Evolutionary conservation across 371 early-diverging fungal genomes (phyloP).

Genomic region (Aphelidium insulamus): DNA sequence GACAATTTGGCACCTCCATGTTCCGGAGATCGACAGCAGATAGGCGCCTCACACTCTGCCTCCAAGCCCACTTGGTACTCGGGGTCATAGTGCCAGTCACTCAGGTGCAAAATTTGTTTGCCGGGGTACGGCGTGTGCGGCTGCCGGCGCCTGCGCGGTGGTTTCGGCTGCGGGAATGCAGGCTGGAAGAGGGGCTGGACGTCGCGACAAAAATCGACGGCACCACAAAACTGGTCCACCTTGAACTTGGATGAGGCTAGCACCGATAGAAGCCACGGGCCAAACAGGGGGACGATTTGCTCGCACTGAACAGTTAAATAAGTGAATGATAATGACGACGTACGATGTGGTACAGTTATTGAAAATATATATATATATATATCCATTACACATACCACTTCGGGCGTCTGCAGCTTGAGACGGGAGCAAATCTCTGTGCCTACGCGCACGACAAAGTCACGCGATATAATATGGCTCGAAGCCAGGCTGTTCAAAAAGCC

Average conservation of each 20-base stretch:
- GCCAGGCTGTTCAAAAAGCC: too few species aligned
- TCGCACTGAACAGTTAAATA: slow-evolving; percentile 3
- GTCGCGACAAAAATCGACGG: slow-evolving; percentile 2
- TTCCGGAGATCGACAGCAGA: slow-evolving; percentile 6
- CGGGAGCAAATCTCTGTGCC: too few species aligned
- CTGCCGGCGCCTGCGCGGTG: neutral
- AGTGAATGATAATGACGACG: too few species aligned
- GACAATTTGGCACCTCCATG: slow-evolving; percentile 1
- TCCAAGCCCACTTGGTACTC: slow-evolving; percentile 5
- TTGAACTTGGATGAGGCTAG: slow-evolving; percentile 4
- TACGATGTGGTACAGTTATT: too few species aligned
- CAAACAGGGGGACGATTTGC: slow-evolving; percentile 4
- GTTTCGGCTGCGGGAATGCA: slow-evolving; percentile 1
- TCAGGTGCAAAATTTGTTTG: slow-evolving; percentile 4
- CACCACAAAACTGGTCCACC: slow-evolving; percentile 1
- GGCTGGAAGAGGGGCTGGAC: slow-evolving; percentile 2
- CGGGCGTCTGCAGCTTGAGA: too few species aligned
- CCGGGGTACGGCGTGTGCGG: neutral
- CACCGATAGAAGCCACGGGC: slow-evolving; percentile 6
- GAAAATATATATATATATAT: too few species aligned
- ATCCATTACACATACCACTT: too few species aligned
- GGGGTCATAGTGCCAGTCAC: slow-evolving; percentile 6
- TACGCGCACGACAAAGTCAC: too few species aligned
- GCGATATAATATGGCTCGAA: too few species aligned
- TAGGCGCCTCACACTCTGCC: slow-evolving; percentile 6